phyloP scores from a whole-genome alignment of 805 yeast species.

The Yueomyces sp. region DNA sequence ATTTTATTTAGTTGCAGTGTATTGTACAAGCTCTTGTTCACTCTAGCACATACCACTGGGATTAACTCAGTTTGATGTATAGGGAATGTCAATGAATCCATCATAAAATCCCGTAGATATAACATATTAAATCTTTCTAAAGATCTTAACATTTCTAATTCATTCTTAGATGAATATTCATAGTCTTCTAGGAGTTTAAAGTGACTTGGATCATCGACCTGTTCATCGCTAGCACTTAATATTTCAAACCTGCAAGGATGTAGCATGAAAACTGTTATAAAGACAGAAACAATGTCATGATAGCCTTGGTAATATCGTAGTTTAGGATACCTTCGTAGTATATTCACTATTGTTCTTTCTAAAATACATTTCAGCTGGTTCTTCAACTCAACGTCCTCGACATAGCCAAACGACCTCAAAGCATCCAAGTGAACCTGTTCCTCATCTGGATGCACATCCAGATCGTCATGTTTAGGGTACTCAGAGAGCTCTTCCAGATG shows the following conservation, averaged over 20 bases:
- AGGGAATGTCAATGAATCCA: slow-evolving; percentile 52
- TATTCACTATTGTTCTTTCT: slow-evolving; percentile 31
- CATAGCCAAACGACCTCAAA: slow-evolving; percentile 45
- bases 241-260: slow-evolving; percentile 30
- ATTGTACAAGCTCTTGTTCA: slow-evolving; percentile 33
- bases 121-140: slow-evolving; percentile 44
- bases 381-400: slow-evolving; percentile 11
- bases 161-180: neutral
- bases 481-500: neutral
- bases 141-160: slow-evolving; percentile 27
- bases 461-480: neutral
- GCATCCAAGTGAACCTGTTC: slow-evolving; percentile 72
- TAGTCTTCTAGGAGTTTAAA: neutral
- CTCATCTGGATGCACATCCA: slow-evolving; percentile 49
- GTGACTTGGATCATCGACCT: neutral
- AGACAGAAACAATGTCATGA: slow-evolving; percentile 71
- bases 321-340: slow-evolving; percentile 47
- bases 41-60: slow-evolving; percentile 40
- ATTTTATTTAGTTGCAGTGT: slow-evolving; percentile 26
- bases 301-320: slow-evolving; percentile 83
- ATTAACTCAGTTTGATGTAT: slow-evolving; percentile 52
- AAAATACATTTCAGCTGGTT: slow-evolving; percentile 12
- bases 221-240: slow-evolving; percentile 42
- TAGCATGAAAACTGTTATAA: slow-evolving; percentile 38
- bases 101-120: slow-evolving; percentile 77